Conservation (phyloP, 495 filamentous ascomycete genomes). For the Trypethelium eluteriae region DNA sequence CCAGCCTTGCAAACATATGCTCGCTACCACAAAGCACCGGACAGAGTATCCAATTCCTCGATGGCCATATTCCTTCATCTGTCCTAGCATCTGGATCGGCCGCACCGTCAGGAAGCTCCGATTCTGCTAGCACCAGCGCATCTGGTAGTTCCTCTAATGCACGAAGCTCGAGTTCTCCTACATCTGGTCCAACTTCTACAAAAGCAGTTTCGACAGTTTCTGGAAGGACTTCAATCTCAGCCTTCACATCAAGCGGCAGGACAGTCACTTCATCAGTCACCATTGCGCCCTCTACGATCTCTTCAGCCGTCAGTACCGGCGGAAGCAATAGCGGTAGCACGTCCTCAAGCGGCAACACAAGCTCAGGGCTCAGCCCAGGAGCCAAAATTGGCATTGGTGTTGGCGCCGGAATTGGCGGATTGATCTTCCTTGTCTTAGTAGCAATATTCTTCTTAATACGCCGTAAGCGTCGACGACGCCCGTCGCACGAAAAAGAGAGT, state of each 20-base stretch:
- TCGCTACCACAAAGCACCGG: constrained; percentile 11
- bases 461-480: constrained; percentile 8
- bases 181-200: constrained; percentile 8
- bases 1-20: neutral
- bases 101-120: constrained; percentile 4
- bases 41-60: constrained; percentile 12
- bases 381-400: constrained; percentile 8
- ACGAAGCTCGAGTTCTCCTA: constrained; percentile 1
- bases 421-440: constrained; percentile 5
- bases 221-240: constrained; percentile 9
- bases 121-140: neutral
- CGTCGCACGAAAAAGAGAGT: neutral
- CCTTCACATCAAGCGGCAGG: constrained; percentile 10
- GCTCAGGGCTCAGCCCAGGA: constrained; percentile 8
- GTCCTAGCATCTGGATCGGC: constrained; percentile 5
- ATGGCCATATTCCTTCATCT: constrained; percentile 10
- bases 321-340: neutral
- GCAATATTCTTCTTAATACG: constrained; percentile 5
- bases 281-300: constrained; percentile 11
- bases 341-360: neutral
- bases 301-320: constrained; percentile 5
- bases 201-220: constrained; percentile 9
- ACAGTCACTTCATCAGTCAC: constrained; percentile 8
- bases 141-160: constrained; percentile 9
- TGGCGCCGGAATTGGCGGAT: constrained; percentile 8